These are phyloP conservation scores for Purshia tridentata DNA, from an alignment of 306 rosid species.

Conservation along the genomic window DNA sequence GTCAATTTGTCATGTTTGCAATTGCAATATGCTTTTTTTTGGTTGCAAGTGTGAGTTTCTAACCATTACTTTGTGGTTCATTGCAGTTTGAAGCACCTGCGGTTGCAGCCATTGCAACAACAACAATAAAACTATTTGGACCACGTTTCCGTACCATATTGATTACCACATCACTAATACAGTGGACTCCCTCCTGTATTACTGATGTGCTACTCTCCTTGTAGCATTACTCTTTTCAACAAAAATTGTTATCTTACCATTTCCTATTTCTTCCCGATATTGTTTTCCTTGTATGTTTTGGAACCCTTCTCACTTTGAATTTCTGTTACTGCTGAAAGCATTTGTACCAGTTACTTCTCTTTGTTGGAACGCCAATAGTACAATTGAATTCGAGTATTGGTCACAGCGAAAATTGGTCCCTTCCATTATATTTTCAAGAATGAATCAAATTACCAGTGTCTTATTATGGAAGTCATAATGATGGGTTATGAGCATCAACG, in stretches of 20 bases:
- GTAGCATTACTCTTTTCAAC: too few relatives aligned
- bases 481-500: too few relatives aligned
- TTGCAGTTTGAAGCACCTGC: constrained; percentile 22
- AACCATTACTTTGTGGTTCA: not conserved
- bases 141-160: too few relatives aligned
- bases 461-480: too few relatives aligned
- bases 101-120: not conserved
- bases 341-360: not conserved
- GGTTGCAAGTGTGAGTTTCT: not conserved
- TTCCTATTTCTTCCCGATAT: not conserved
- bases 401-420: too few relatives aligned
- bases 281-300: not conserved
- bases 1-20: not conserved
- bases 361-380: not conserved
- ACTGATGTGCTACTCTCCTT: too few relatives aligned
- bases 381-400: not conserved
- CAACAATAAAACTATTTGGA: not conserved
- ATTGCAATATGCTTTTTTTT: not conserved
- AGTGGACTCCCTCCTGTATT: too few relatives aligned
- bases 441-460: too few relatives aligned
- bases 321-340: not conserved
- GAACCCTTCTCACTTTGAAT: not conserved
- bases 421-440: too few relatives aligned
- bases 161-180: too few relatives aligned
- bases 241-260: not conserved